Conservation (phyloP, 1,139 yeast genomes). For the Hyphopichia wangnamkhiaoensis region DNA sequence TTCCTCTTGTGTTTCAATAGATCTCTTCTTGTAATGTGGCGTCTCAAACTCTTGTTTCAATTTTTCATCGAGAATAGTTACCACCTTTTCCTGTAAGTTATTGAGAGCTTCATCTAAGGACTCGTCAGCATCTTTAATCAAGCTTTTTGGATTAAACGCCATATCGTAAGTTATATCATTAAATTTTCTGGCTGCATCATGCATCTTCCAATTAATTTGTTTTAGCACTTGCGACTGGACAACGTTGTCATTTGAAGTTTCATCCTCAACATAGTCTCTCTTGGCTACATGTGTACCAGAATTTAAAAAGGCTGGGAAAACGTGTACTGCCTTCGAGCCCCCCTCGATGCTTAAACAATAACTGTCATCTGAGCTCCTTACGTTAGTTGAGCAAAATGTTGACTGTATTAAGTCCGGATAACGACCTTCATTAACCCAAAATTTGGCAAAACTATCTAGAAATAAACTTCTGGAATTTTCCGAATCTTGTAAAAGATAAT, state of each 20-base stretch:
- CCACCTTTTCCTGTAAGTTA: not conserved
- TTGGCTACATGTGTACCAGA: conserved; percentile 6
- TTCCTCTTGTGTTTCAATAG: conserved; percentile 6
- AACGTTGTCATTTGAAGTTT: conserved; percentile 1
- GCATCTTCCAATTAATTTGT: no score
- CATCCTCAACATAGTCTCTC: not conserved
- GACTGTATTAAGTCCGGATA: conserved; percentile 39
- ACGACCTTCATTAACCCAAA: conserved; percentile 36
- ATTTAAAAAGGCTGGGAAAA: conserved; percentile 32
- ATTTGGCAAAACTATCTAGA: conserved; percentile 42
- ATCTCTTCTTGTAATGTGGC: no score
- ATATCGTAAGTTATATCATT: no score
- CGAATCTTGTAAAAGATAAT: conserved; percentile 17
- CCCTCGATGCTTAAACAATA: conserved; percentile 39
- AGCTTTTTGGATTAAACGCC: no score
- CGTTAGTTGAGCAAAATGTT: conserved; percentile 40
- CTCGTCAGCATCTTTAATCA: no score
- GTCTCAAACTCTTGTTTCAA: no score
- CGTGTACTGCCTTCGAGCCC: conserved; percentile 22
- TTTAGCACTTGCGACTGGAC: no score
- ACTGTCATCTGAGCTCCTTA: conserved; percentile 21
- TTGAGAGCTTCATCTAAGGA: no score
- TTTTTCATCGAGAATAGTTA: no score
- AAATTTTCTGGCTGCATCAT: no score
- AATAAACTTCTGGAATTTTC: conserved; percentile 21